Percentiles rank a stretch among this genome's conserved stretches.
Conservation (phyloP, 1,284 basidiomycete species). For the Pseudozyma sp. region DNA sequence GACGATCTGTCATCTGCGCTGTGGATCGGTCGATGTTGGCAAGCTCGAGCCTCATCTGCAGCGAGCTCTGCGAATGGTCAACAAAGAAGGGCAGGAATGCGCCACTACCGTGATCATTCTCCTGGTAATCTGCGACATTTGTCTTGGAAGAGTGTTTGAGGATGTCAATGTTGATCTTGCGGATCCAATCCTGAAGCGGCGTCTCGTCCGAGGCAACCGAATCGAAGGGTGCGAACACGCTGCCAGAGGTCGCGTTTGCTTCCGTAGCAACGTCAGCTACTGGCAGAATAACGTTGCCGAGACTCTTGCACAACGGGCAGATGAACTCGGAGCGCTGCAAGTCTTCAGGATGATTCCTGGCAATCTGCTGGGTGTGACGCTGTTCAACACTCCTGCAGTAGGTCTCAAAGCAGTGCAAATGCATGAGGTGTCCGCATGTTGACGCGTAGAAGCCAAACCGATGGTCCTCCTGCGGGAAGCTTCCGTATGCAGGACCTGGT, state of each 20-base stretch:
- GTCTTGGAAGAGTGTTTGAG: slow-evolving; percentile 62
- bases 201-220: slow-evolving; percentile 34
- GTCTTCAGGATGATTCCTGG: slow-evolving; percentile 93
- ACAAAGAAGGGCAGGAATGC: slow-evolving; percentile 63
- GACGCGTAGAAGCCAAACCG: slow-evolving; percentile 81
- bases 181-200: slow-evolving; percentile 65
- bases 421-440: slow-evolving; percentile 97
- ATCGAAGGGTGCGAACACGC: slow-evolving; percentile 21
- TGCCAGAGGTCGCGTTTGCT: not conserved
- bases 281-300: slow-evolving; percentile 93
- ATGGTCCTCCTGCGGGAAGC: slow-evolving; percentile 62
- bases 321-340: slow-evolving; percentile 93
- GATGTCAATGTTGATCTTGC: slow-evolving; percentile 68
- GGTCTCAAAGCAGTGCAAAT: slow-evolving; percentile 90
- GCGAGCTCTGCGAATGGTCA: slow-evolving; percentile 44
- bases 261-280: slow-evolving; percentile 71
- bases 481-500: slow-evolving; percentile 68
- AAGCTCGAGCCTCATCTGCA: slow-evolving; percentile 44
- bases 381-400: slow-evolving; percentile 89
- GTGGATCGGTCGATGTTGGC: slow-evolving; percentile 50
- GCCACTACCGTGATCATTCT: slow-evolving; percentile 62
- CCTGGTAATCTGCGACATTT: slow-evolving; percentile 53
- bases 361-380: slow-evolving; percentile 88
- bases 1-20: slow-evolving; percentile 63
- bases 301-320: slow-evolving; percentile 96